phyloP scores from a whole-genome alignment of 441 rosid species.

The Oxalis stricta region DNA sequence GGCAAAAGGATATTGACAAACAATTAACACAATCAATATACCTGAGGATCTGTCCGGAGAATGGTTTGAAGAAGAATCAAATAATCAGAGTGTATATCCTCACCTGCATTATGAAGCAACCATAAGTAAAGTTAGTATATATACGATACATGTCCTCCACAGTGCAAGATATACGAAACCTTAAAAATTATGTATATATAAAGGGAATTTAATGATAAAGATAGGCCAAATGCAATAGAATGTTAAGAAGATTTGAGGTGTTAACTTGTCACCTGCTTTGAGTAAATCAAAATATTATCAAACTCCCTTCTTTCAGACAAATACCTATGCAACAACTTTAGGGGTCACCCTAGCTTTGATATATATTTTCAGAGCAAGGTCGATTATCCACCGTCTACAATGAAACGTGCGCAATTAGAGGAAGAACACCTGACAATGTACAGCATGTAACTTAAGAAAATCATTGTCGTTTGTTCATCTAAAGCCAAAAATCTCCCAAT shows the following conservation, averaged over 20 bases:
- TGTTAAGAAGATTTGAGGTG: background rate
- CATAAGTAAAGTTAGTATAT: slow-evolving; percentile 6
- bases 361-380: slow-evolving; percentile 91
- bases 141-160: background rate
- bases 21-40: slow-evolving; percentile 13
- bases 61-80: slow-evolving; percentile 98
- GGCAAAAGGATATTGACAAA: background rate
- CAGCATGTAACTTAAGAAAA: background rate
- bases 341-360: slow-evolving; percentile 99
- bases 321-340: slow-evolving; percentile 99
- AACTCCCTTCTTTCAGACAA: slow-evolving; percentile 99
- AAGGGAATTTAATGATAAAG: background rate
- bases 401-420: slow-evolving; percentile 5
- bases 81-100: slow-evolving; percentile 98
- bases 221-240: background rate
- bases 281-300: slow-evolving; percentile 92
- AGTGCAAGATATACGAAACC: background rate
- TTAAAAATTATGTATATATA: background rate
- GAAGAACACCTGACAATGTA: background rate
- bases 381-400: slow-evolving; percentile 98
- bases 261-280: slow-evolving; percentile 66
- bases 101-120: slow-evolving; percentile 43
- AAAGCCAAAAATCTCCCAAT: background rate
- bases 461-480: background rate
- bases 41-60: slow-evolving; percentile 98